Evolutionary conservation across 2,329 filamentous ascomycete species (phyloP).

Genomic region (Diaporthe destruens): DNA sequence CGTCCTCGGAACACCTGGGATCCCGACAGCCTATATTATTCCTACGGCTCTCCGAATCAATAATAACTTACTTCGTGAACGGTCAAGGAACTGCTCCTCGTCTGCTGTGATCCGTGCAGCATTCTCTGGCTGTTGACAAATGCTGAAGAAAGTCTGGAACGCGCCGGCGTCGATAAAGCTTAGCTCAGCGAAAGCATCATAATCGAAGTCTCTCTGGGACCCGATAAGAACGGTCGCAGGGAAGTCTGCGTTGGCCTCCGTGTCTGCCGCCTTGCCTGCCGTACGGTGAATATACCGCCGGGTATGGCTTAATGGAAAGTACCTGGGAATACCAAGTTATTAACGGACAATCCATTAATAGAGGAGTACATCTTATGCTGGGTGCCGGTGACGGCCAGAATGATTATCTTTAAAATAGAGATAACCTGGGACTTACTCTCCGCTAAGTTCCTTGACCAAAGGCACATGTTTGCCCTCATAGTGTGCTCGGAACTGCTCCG

Average conservation of each 20-base stretch:
- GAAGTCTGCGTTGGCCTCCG: slow-evolving; percentile 36
- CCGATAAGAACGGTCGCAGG: slow-evolving; percentile 43
- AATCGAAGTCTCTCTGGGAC: slow-evolving; percentile 42
- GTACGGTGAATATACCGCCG: slow-evolving; percentile 43
- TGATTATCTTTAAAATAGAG: too few species aligned
- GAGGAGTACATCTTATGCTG: too few species aligned
- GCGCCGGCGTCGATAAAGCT: slow-evolving; percentile 42
- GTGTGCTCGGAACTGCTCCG: slow-evolving; percentile 45
- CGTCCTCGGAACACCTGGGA: too few species aligned
- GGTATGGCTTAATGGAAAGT: slow-evolving; percentile 44
- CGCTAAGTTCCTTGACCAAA: slow-evolving; percentile 44
- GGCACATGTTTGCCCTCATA: slow-evolving; percentile 47
- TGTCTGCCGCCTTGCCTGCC: slow-evolving; percentile 5
- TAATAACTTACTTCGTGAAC: slow-evolving; percentile 21
- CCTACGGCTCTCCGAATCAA: too few species aligned
- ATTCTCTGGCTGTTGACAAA: slow-evolving; percentile 44
- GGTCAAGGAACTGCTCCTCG: slow-evolving; percentile 37
- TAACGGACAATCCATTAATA: too few species aligned
- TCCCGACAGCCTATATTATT: too few species aligned
- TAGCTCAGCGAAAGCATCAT: slow-evolving; percentile 45
- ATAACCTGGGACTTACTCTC: slow-evolving; percentile 33
- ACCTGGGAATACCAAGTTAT: neutral
- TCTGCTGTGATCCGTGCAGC: slow-evolving; percentile 42
- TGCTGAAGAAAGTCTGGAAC: slow-evolving; percentile 44
- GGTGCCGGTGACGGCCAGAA: too few species aligned